These are phyloP conservation scores for Protea cynaroides DNA, from an alignment of 164 flowering plant species.

Conservation along the genomic window DNA sequence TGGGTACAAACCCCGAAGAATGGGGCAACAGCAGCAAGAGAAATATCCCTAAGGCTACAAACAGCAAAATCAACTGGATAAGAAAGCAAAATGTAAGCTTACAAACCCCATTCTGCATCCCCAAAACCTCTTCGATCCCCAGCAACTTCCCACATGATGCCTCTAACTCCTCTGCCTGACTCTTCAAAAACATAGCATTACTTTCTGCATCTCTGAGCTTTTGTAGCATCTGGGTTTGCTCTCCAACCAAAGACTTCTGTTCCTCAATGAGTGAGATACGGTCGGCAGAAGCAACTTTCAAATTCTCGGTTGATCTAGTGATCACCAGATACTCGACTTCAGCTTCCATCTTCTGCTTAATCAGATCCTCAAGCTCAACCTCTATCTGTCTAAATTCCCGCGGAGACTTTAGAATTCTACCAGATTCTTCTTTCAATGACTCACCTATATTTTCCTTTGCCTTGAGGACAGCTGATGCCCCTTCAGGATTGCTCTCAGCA, in stretches of 20 bases:
- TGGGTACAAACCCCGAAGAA: conserved; percentile 46
- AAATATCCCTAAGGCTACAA: conserved; percentile 27
- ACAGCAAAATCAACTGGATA: conserved; percentile 43
- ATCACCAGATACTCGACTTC: conserved; percentile 50
- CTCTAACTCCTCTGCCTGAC: conserved; percentile 32
- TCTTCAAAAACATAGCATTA: conserved; percentile 30
- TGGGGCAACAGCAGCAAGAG: conserved; percentile 29
- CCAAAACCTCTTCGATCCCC: conserved; percentile 28
- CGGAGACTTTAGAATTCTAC: conserved; percentile 7
- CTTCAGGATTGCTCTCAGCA: conserved; percentile 44
- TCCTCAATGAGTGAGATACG: conserved; percentile 25
- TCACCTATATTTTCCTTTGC: background rate
- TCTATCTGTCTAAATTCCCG: conserved; percentile 8
- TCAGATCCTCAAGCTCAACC: conserved; percentile 37
- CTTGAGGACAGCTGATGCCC: conserved; percentile 10
- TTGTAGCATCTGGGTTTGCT: conserved; percentile 28
- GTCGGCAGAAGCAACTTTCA: conserved; percentile 22
- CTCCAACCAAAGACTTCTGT: conserved; percentile 21
- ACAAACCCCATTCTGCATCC: conserved; percentile 30
- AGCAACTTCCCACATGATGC: conserved; percentile 21
- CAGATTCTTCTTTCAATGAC: conserved; percentile 20
- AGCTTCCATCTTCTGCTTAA: conserved; percentile 55
- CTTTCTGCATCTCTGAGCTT: conserved; percentile 32
- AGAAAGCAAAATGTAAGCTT: conserved; percentile 29
- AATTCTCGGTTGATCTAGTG: conserved; percentile 25